A percentile compares a stretch with the other conserved stretches of the same genome.
phyloP scores from a whole-genome alignment of 1,284 basidiomycete genomes.

The Fomes fomentarius region DNA sequence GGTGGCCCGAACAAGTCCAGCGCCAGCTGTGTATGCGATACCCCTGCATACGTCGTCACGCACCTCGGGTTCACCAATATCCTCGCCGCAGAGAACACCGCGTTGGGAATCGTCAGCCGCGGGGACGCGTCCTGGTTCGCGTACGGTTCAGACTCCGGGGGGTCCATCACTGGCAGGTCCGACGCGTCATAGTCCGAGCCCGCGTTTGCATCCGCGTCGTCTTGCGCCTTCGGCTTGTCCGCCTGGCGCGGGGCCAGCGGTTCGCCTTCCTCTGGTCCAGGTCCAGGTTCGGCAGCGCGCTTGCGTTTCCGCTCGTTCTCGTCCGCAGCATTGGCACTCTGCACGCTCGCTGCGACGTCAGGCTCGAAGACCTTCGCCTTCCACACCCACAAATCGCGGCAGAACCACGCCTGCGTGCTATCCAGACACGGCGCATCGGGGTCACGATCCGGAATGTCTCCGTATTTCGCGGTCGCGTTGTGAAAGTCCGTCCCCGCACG shows the following conservation, averaged over 20 bases:
- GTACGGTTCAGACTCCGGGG: slow-evolving; percentile 40
- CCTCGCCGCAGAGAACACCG: slow-evolving; percentile 82
- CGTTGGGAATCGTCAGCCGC: slow-evolving; percentile 80
- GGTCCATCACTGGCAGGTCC: slow-evolving; percentile 44
- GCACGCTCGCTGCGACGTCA: slow-evolving; percentile 22
- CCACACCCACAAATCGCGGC: slow-evolving; percentile 89
- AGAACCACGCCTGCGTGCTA: slow-evolving; percentile 95
- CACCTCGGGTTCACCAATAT: slow-evolving; percentile 95
- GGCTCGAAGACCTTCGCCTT: slow-evolving; percentile 60
- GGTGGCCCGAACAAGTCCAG: slow-evolving; percentile 83
- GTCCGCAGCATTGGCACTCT: slow-evolving; percentile 3
- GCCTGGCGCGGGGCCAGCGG: slow-evolving; percentile 36
- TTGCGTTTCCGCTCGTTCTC: slow-evolving; percentile 27
- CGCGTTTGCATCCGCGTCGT: slow-evolving; percentile 75
- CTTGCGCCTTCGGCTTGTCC: slow-evolving; percentile 30
- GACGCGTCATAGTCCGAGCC: slow-evolving; percentile 89
- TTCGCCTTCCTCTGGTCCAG: slow-evolving; percentile 14
- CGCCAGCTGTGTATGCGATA: slow-evolving; percentile 91
- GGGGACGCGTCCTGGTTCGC: slow-evolving; percentile 17
- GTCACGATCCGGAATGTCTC: slow-evolving; percentile 57
- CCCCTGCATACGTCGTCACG: slow-evolving; percentile 95
- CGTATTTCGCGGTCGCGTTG: slow-evolving; percentile 65
- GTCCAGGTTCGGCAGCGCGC: slow-evolving; percentile 5
- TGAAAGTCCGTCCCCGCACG: slow-evolving; percentile 79
- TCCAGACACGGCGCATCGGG: slow-evolving; percentile 89